Evolutionary conservation across 345 rosid species (phyloP).

Genomic region (Pistacia atlantica): DNA sequence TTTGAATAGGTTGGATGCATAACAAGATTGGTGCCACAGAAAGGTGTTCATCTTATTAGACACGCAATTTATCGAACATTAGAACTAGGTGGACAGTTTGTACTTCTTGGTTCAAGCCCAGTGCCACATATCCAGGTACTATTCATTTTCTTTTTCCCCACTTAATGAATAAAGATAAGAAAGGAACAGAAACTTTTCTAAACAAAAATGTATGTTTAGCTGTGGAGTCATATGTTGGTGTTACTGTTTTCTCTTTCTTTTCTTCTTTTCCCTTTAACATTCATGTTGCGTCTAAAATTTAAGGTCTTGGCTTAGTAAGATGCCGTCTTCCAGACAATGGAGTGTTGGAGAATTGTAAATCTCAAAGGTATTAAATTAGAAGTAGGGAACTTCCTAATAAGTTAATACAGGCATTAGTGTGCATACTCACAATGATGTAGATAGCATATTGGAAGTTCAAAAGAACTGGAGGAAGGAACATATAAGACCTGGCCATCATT

Average conservation of each 20-base stretch:
- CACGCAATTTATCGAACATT: conserved; percentile 88
- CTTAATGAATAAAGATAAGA: neutral
- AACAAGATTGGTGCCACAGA: conserved; percentile 96
- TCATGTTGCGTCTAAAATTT: too few species aligned
- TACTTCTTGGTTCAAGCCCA: conserved; percentile 97
- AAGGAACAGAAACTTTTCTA: neutral
- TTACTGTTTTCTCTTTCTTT: neutral
- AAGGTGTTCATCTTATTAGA: conserved; percentile 95
- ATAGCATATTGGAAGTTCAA: too few species aligned
- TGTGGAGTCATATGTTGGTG: neutral
- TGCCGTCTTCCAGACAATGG: too few species aligned
- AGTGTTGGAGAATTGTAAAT: too few species aligned
- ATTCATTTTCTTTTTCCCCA: neutral
- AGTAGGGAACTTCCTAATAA: too few species aligned
- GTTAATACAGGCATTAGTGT: neutral
- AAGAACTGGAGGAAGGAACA: too few species aligned
- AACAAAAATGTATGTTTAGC: neutral
- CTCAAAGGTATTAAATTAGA: too few species aligned
- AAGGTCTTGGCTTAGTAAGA: too few species aligned
- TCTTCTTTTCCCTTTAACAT: neutral
- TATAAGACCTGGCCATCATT: neutral
- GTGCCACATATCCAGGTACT: conserved; percentile 89
- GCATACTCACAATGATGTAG: too few species aligned
- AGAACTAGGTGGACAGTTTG: conserved; percentile 95
- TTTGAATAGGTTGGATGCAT: conserved; percentile 83